Evolutionary conservation across 306 rosid genomes (phyloP), one percentile per base, ranked within the genome.

Genomic region (Vigna hirtella): DNA sequence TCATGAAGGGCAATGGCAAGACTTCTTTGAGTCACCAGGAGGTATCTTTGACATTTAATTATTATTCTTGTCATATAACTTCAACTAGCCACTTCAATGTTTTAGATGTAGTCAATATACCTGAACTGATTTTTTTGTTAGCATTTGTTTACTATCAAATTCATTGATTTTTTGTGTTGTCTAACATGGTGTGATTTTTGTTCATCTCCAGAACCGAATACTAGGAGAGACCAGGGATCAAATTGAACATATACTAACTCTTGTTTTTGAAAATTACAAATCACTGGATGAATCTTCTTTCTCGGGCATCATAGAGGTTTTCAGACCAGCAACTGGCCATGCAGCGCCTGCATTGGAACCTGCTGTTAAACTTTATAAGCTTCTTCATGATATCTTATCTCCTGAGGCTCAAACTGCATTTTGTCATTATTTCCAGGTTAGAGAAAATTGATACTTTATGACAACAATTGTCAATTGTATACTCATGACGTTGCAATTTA

Each of bases 341-440:
- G 89, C 96, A 62, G 97, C 99, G 0, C 96, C 99, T 78, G 94
- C 97, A 15, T 68, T 96, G 82, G 96, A 91, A 71, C 97, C 98
- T 70, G 99, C 99, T 59, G 97, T 96, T 50, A 91, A 90, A 79
- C 92, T 96, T 45, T 93, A 87, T 88, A 93, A 83, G 58, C 94
- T 93, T 81, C 98, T 96, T 83, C 97, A 93, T 20, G 99, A 96
- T 79, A 80, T 96, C 77, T 86, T 96, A 79, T 91, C 99, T 81
- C 98, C 99, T 0, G 99, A 96, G 96, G 91, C 90, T 34, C 99
- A 96, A 82, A 93, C 88, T 76, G 81, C 96, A 26, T 78, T 96
- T 70, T 96, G 99, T 83, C 99, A 93, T 49, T 87, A 93, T 85
- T 96, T 96, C 87, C 99, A 95, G 99, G 99, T 95, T 80, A 51